Evolutionary conservation across 208 protist species (phyloP), one percentile per base, ranked within the genome.

Genomic region (Crithidia expoeki): DNA sequence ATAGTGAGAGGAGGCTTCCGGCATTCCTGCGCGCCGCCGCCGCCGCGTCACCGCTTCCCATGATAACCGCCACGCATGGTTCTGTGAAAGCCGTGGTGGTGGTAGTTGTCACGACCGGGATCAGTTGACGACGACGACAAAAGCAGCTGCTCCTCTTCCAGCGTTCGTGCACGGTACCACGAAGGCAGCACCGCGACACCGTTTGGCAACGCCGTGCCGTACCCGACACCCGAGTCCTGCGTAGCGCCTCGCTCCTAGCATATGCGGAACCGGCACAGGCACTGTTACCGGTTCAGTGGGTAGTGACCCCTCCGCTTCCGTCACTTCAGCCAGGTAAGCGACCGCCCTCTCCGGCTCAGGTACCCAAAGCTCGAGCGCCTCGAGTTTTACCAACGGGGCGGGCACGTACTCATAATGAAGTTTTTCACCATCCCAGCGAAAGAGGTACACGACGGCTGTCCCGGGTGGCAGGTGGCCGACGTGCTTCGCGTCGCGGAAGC

Each of bases 401-500:
- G 33, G 47, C n/a, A 67, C 46, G 33, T 46, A 67, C n/a, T 33
- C 23, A 32, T 46, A 58, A 4, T 33, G 12, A 32, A 68, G 50
- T 2, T n/a, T 4, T 10, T 46, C 33, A 21, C 50, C 30, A n/a
- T 60, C 42, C 52, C 17, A 23, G 7, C n/a, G 28, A 21, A 50
- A 42, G 10, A 2, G 32, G 30, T 67, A 74, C 50, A 74, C 46
- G 21, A 74, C 60, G 3, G 50, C 34, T 19, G 68, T 32, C 25
- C 68, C 58, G 14, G 68, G 49, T 19, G 42, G 58, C 68, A 67
- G 68, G 10, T 44, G 21, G n/a, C 67, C 49, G 49, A 53, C 68
- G 49, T 59, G 33, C 28, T 19, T 32, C 17, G 0, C 30, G 40
- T 68, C 68, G 6, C 3, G 17, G 32, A 68, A 68, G 59, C 68